Evolutionary conservation across 371 early-diverging fungal genomes (phyloP).

Genomic region (Rhizopus microsporus): DNA sequence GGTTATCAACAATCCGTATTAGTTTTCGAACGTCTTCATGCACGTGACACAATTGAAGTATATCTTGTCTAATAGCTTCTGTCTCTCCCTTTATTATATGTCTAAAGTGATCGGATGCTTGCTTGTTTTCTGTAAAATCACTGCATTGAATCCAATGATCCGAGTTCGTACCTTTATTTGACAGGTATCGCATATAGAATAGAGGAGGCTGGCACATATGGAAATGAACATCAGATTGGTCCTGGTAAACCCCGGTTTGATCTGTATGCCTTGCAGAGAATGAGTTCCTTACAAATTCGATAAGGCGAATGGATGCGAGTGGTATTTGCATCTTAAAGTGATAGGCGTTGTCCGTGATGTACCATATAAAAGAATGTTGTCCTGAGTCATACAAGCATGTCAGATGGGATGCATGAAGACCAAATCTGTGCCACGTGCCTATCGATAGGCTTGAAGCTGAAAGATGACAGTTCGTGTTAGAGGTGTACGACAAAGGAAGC

Average conservation of each 20-base stretch:
- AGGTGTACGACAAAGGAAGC: neutral
- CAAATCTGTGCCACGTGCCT: constrained; percentile 75
- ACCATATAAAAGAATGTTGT: constrained; percentile 58
- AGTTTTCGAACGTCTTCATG: neutral
- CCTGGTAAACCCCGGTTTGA: constrained; percentile 18
- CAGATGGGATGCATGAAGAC: constrained; percentile 51
- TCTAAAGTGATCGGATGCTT: constrained; percentile 16
- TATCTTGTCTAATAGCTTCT: neutral
- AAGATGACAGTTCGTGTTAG: neutral
- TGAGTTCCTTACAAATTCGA: constrained; percentile 45
- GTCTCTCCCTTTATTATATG: neutral
- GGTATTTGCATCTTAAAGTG: constrained; percentile 64
- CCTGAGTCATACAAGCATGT: constrained; percentile 54
- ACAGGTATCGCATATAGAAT: constrained; percentile 57
- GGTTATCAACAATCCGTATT: neutral
- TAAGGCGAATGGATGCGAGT: constrained; percentile 46
- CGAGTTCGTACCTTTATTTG: neutral
- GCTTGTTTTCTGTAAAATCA: constrained; percentile 74
- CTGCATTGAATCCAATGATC: constrained; percentile 62
- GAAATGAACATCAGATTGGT: constrained; percentile 54
- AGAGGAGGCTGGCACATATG: constrained; percentile 59
- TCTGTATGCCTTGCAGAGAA: neutral
- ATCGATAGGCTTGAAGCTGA: constrained; percentile 60
- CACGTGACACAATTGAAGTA: neutral
- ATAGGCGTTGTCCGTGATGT: constrained; percentile 48